Evolutionary conservation across 345 rosid genomes (phyloP), one percentile per base, ranked within the genome.

Genomic region (Gossypium sturtianum): DNA sequence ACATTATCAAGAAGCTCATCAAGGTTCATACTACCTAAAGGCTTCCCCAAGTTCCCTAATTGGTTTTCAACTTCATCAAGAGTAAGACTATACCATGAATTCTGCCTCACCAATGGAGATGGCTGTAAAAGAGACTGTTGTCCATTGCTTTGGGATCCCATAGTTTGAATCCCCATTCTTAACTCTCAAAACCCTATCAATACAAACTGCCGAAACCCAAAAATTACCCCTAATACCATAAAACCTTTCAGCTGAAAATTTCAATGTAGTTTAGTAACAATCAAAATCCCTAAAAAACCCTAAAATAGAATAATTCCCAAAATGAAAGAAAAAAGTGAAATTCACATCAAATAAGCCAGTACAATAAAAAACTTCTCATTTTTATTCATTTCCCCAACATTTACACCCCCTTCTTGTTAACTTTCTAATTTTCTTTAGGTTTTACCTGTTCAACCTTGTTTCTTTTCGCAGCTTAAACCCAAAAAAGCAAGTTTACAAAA

Each of bases 111-210:
- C 82, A 85, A 48, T 8, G 83, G 75, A 41, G 77, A 74, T 13
- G 83, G 58, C 25, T 79, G 87, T 61, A 74, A 20, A 78, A 77
- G 84, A 56, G 79, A 69, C 65, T 81, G 84, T 38, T 83, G 88
- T 34, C 82, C 80, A 70, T 84, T 85, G 71, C 79, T 80, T 43
- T 84, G 88, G 71, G 87, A 84, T 66, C 86, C 88, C 87, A 82
- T 84, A 11, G 84, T 87, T 78, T 87, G 90, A 80, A 87, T 80
- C 82, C 88, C 93, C 90, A 87, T 84, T 81, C 80, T 53, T 54
- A 19, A 38, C 66, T 12, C 66, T n/a, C 13, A 60, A 71, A 60
- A 73, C 56, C 73, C 69, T 73, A 73, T 23, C 66, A 48, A 29
- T 34, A 23, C 17, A 73, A 15, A 49, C 16, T 29, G 45, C 23